These are phyloP conservation scores for Beta macrorhiza DNA, from an alignment of 179 eudicot genomes.

Conservation along the genomic window DNA sequence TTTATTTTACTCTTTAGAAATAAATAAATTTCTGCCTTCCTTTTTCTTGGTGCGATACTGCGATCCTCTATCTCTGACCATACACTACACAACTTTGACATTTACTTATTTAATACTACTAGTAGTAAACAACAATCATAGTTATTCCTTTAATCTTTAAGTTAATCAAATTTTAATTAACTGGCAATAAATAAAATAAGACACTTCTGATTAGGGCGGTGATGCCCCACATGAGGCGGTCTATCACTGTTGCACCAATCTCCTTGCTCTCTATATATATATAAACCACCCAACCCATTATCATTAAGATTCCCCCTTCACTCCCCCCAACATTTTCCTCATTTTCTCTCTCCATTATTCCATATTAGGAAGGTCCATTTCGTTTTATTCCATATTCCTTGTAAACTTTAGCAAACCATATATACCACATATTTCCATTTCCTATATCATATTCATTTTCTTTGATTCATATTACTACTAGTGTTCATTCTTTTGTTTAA, in stretches of 20 bases:
- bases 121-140: not conserved
- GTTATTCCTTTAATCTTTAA: not conserved
- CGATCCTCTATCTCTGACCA: not conserved
- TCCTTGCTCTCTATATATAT: not conserved
- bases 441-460: not conserved
- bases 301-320: constrained; percentile 22
- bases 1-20: not conserved
- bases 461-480: not conserved
- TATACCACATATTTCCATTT: too few species aligned
- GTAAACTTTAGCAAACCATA: not conserved
- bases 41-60: not conserved
- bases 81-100: not conserved
- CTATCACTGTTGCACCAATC: constrained; percentile 15
- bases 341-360: not conserved
- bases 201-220: constrained; percentile 23
- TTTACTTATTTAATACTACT: not conserved
- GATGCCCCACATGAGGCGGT: constrained; percentile 32
- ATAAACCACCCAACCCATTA: constrained; percentile 7
- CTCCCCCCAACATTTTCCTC: not conserved
- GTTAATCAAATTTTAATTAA: not conserved
- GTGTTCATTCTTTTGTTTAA: not conserved
- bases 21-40: not conserved
- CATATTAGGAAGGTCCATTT: not conserved
- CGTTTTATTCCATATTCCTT: too few species aligned
- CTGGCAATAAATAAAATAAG: not conserved